A percentile compares a stretch with the other conserved stretches of the same genome.
phyloP scores from a whole-genome alignment of 2,329 filamentous ascomycete species.

The Didymella exigua region DNA sequence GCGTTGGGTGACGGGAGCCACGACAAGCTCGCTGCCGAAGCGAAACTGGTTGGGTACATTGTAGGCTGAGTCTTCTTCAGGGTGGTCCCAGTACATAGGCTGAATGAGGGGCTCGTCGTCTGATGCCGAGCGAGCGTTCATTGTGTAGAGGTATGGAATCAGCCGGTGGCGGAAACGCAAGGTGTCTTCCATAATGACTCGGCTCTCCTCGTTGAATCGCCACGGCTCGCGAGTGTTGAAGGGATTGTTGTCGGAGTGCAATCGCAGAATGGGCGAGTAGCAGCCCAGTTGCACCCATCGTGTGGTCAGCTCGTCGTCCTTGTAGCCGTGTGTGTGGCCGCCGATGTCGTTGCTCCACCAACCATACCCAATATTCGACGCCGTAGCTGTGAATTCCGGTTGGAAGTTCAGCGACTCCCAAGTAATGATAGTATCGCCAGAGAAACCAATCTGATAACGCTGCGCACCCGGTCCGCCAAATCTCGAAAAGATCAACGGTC shows the following conservation, averaged over 20 bases:
- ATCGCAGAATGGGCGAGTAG: constrained; percentile 65
- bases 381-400: constrained; percentile 69
- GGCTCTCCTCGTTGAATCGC: constrained; percentile 57
- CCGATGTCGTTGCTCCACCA: constrained; percentile 74
- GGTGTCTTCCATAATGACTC: constrained; percentile 55
- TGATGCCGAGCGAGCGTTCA: constrained; percentile 56
- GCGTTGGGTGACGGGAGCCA: constrained; percentile 62
- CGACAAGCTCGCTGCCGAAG: constrained; percentile 63
- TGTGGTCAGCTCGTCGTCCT: constrained; percentile 63
- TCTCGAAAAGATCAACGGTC: constrained; percentile 63
- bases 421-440: constrained; percentile 64
- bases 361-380: constrained; percentile 70
- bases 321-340: constrained; percentile 63
- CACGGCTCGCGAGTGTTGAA: constrained; percentile 69
- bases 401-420: constrained; percentile 68
- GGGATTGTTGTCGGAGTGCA: constrained; percentile 63
- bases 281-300: constrained; percentile 68
- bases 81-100: constrained; percentile 68
- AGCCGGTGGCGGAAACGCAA: constrained; percentile 63
- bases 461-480: constrained; percentile 68
- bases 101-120: constrained; percentile 61
- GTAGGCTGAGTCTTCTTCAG: constrained; percentile 61
- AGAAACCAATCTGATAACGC: constrained; percentile 69
- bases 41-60: constrained; percentile 62
- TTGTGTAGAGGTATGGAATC: constrained; percentile 65